These are phyloP conservation scores for Camellia lanceoleosa DNA, from an alignment of 148 eudicot species.

Conservation along the genomic window DNA sequence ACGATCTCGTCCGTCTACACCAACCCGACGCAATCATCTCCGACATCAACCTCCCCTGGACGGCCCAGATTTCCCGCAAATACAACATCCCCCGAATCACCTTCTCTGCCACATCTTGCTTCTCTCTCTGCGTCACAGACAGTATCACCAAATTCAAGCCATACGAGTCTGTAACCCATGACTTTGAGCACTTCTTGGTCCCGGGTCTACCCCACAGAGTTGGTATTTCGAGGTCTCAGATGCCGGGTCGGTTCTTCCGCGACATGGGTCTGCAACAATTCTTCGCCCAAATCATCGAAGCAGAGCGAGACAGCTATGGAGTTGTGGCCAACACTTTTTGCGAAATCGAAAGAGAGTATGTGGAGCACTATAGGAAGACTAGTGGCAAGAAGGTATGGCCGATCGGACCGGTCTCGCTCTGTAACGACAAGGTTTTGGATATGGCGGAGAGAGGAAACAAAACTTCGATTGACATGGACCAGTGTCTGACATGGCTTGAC, in stretches of 20 bases:
- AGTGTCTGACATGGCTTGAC: slow-evolving; percentile 17
- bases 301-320: slow-evolving; percentile 10
- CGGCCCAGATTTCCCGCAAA: slow-evolving; percentile 15
- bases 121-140: slow-evolving; percentile 16
- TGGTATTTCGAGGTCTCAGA: neutral
- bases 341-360: slow-evolving; percentile 12
- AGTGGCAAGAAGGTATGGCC: slow-evolving; percentile 13
- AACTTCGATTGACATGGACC: slow-evolving; percentile 2
- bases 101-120: slow-evolving; percentile 4
- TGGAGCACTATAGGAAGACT: slow-evolving; percentile 2
- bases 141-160: slow-evolving; percentile 11
- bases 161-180: neutral
- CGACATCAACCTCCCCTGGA: slow-evolving; percentile 15
- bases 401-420: slow-evolving; percentile 6
- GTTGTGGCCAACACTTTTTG: slow-evolving; percentile 9
- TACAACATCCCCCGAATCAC: slow-evolving; percentile 6
- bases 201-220: slow-evolving; percentile 10
- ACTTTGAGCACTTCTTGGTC: neutral
- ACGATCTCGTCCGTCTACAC: slow-evolving; percentile 10
- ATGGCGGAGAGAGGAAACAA: slow-evolving; percentile 9
- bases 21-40: slow-evolving; percentile 19
- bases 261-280: slow-evolving; percentile 17
- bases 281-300: slow-evolving; percentile 5
- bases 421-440: neutral
- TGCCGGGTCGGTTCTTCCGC: slow-evolving; percentile 19